Evolutionary conservation across 2,329 filamentous ascomycete species (phyloP).

Genomic region (Aureobasidium sp.): DNA sequence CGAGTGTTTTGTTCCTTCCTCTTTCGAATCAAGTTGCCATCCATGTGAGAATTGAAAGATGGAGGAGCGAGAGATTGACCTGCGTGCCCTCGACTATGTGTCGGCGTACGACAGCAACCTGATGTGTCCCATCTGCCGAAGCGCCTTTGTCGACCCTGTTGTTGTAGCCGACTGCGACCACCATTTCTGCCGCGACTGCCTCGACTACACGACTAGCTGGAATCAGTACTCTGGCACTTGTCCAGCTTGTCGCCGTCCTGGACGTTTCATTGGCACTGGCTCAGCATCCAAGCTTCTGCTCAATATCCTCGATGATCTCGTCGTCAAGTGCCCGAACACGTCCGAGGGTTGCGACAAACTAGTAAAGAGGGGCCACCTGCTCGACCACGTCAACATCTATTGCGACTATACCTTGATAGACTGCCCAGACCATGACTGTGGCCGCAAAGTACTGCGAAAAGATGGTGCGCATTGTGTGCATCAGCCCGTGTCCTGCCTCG

Average conservation of each 20-base stretch:
- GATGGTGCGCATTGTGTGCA: constrained; percentile 51
- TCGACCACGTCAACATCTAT: constrained; percentile 55
- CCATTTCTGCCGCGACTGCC: constrained; percentile 55
- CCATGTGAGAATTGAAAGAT: background rate
- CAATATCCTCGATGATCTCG: constrained; percentile 56
- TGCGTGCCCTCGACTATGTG: constrained; percentile 53
- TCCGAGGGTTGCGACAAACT: constrained; percentile 48
- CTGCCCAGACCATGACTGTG: constrained; percentile 46
- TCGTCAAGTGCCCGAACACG: constrained; percentile 52
- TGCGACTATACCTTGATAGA: constrained; percentile 50
- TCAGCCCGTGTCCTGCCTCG: constrained; percentile 44
- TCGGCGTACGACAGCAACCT: constrained; percentile 52
- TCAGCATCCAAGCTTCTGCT: constrained; percentile 46
- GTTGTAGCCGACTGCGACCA: constrained; percentile 54
- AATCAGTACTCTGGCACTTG: constrained; percentile 37
- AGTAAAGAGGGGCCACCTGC: constrained; percentile 49
- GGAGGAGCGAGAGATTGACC: constrained; percentile 37
- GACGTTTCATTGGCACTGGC: constrained; percentile 32
- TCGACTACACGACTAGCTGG: constrained; percentile 42
- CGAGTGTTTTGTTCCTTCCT: background rate
- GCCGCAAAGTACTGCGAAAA: constrained; percentile 48
- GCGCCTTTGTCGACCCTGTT: constrained; percentile 53
- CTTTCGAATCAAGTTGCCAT: background rate
- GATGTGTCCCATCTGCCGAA: constrained; percentile 58
- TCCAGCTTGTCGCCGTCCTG: constrained; percentile 49